phyloP scores from a whole-genome alignment of 495 filamentous ascomycete species.

The Penicillium roqueforti region DNA sequence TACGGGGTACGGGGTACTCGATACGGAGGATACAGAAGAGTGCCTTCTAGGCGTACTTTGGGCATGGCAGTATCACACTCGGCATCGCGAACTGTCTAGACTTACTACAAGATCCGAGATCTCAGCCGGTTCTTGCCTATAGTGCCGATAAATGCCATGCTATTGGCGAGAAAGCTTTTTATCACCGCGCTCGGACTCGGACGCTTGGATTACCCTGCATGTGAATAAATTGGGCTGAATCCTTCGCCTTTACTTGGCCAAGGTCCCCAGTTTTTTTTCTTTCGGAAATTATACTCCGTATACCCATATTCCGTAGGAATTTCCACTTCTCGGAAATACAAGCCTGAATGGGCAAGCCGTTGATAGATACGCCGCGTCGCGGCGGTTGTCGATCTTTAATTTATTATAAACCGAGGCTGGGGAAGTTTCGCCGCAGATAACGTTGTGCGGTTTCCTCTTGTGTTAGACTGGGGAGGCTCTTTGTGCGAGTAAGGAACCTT shows the following conservation, averaged over 20 bases:
- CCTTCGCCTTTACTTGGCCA: conserved; percentile 1
- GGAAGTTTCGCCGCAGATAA: neutral
- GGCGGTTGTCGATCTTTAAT: neutral
- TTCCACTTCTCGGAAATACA: neutral
- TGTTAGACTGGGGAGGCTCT: too few species aligned
- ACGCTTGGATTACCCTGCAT: neutral
- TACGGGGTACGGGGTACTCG: too few species aligned
- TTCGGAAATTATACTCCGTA: neutral
- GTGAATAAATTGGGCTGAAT: neutral
- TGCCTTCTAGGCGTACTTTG: too few species aligned
- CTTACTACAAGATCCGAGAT: conserved; percentile 1
- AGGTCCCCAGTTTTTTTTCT: neutral
- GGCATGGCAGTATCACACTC: too few species aligned
- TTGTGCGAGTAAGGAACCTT: too few species aligned
- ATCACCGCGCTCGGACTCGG: neutral
- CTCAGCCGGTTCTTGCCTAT: conserved; percentile 5
- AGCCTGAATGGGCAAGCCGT: neutral
- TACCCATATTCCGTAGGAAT: too few species aligned
- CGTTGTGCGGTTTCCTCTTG: neutral
- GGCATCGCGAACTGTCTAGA: too few species aligned
- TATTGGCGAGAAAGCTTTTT: conserved; percentile 24
- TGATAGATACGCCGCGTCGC: neutral
- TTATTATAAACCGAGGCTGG: neutral
- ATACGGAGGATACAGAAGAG: too few species aligned
- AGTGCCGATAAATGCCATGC: conserved; percentile 9